phyloP scores from a whole-genome alignment of 805 yeast genomes.

The Starmerella ratchasimensis region DNA sequence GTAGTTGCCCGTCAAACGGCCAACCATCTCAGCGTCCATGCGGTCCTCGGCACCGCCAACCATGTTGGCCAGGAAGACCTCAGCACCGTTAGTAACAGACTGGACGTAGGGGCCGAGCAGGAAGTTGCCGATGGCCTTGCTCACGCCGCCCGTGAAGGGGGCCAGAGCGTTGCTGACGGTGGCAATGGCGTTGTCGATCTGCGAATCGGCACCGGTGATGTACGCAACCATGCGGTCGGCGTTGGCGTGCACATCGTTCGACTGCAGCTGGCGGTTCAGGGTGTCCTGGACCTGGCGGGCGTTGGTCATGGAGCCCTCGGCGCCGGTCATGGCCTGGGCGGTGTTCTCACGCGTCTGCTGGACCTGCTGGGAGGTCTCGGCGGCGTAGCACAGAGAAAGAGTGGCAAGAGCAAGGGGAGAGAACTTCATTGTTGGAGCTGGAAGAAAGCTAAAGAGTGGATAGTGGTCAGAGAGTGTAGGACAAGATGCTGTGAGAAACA shows the following conservation, averaged over 20 bases:
- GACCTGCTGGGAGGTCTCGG: constrained; percentile 3
- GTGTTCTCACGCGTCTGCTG: constrained; percentile 4
- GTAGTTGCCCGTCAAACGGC: constrained; percentile 17
- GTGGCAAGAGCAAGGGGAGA: constrained; percentile 11
- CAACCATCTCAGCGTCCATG: constrained; percentile 9
- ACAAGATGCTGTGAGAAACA: too few species aligned
- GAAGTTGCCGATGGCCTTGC: constrained; percentile 14
- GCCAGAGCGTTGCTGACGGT: constrained; percentile 14
- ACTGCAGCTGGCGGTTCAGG: constrained; percentile 10
- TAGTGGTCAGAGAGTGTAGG: too few species aligned
- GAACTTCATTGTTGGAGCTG: constrained; percentile 4
- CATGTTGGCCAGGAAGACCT: constrained; percentile 20
- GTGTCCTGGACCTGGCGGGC: constrained; percentile 15
- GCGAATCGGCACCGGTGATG: constrained; percentile 26
- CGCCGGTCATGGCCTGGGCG: constrained; percentile 9
- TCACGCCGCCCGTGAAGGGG: constrained; percentile 16
- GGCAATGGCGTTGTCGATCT: constrained; percentile 23
- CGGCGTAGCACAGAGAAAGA: constrained; percentile 6
- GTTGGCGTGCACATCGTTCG: constrained; percentile 6
- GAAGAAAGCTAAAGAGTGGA: not conserved
- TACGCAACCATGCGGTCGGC: constrained; percentile 12
- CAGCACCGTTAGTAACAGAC: constrained; percentile 25
- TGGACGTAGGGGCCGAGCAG: constrained; percentile 25
- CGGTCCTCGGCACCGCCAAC: constrained; percentile 18
- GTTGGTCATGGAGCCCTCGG: constrained; percentile 13